phyloP scores from a whole-genome alignment of 345 rosid genomes.

The Gossypium herbaceum region DNA sequence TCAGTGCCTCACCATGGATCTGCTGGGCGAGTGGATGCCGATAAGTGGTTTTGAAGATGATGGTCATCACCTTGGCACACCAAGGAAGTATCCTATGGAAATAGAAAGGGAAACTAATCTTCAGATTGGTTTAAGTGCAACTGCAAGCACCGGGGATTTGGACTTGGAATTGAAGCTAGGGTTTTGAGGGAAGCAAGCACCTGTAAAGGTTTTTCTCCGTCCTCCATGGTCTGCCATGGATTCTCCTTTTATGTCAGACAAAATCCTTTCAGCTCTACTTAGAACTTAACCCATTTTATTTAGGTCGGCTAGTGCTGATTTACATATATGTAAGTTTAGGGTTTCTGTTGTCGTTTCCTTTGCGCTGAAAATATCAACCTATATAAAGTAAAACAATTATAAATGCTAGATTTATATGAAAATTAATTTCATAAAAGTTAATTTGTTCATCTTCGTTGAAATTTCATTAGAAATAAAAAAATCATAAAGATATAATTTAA shows the following conservation, averaged over 20 bases:
- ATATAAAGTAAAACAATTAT: too few species aligned
- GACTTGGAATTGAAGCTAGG: constrained; percentile 15
- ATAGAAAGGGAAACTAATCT: neutral
- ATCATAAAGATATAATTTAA: too few species aligned
- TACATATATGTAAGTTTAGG: neutral
- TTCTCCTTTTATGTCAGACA: neutral
- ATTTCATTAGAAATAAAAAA: too few species aligned
- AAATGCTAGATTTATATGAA: too few species aligned
- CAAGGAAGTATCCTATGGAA: neutral
- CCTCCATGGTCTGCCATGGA: neutral
- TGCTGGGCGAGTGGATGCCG: constrained; percentile 10
- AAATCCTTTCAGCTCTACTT: neutral
- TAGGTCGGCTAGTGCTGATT: neutral
- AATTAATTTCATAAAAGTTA: too few species aligned
- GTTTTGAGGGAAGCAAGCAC: neutral
- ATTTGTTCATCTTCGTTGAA: too few species aligned
- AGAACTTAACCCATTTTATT: neutral
- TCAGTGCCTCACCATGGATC: neutral
- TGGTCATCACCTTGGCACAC: neutral
- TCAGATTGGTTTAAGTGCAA: neutral
- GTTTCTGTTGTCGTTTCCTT: neutral
- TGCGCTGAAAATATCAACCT: neutral
- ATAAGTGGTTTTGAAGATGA: neutral
- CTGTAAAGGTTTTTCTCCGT: neutral
- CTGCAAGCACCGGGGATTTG: neutral